These are phyloP conservation scores for Silene noctiflora DNA, from an alignment of 179 eudicot species.

Conservation along the genomic window DNA sequence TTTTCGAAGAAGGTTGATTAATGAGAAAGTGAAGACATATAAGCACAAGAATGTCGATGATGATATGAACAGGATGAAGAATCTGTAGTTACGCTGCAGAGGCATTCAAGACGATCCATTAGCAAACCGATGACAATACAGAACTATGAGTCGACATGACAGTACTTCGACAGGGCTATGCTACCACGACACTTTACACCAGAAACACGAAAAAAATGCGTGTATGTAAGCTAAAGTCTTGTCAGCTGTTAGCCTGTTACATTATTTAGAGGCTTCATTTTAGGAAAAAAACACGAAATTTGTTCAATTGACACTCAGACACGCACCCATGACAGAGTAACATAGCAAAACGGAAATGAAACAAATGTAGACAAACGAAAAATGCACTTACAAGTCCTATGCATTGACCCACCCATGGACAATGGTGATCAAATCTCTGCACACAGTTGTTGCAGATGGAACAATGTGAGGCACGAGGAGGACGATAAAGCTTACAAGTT, in stretches of 20 bases:
- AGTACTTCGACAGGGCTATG: no score
- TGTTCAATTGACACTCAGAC: no score
- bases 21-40: conserved; percentile 44
- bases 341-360: background rate
- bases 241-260: no score
- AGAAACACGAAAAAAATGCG: no score
- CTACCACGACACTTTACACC: no score
- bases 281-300: no score
- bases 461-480: conserved; percentile 70
- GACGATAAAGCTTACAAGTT: conserved; percentile 56
- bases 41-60: conserved; percentile 45
- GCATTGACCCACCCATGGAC: conserved; percentile 80
- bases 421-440: conserved; percentile 71
- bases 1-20: conserved; percentile 39
- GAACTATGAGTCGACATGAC: no score
- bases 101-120: background rate
- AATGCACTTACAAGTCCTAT: conserved; percentile 48
- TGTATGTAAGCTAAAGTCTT: no score
- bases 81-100: conserved; percentile 62
- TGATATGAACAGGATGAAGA: conserved; percentile 46
- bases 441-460: conserved; percentile 69
- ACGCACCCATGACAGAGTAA: no score
- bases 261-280: no score
- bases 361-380: background rate
- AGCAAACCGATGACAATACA: background rate